These are phyloP conservation scores for Magnaporthales sp. DNA, from an alignment of 2,329 filamentous ascomycete species.

Conservation along the genomic window DNA sequence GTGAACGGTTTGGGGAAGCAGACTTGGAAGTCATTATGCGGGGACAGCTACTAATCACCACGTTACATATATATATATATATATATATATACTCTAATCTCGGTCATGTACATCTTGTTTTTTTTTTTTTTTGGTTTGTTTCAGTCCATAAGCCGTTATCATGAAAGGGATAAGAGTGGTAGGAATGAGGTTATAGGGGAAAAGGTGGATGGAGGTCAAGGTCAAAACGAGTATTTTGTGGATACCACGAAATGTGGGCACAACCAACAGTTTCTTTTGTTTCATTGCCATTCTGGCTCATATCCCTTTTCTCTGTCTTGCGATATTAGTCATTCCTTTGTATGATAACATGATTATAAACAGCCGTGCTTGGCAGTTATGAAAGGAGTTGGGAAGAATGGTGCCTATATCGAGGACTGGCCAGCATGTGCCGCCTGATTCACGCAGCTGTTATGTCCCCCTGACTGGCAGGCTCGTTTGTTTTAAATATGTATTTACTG, in stretches of 20 bases:
- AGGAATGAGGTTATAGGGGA: background rate
- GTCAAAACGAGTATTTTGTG: background rate
- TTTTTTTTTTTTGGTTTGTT: background rate
- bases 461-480: background rate
- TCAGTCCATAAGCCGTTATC: background rate
- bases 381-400: background rate
- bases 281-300: background rate
- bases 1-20: background rate
- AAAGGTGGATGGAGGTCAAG: background rate
- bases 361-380: background rate
- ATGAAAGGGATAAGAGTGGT: background rate
- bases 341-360: slow-evolving; percentile 2
- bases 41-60: slow-evolving; percentile 6
- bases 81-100: slow-evolving; percentile 1
- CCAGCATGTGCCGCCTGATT: background rate
- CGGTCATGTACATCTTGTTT: background rate
- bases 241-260: background rate
- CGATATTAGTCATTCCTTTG: background rate
- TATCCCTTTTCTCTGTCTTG: background rate
- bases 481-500: background rate
- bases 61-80: background rate
- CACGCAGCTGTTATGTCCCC: background rate
- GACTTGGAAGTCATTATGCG: slow-evolving; percentile 6
- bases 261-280: background rate
- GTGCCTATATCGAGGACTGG: background rate